phyloP scores from a whole-genome alignment of 768 basidiomycete genomes.

The Gelatoporia subvermispora region DNA sequence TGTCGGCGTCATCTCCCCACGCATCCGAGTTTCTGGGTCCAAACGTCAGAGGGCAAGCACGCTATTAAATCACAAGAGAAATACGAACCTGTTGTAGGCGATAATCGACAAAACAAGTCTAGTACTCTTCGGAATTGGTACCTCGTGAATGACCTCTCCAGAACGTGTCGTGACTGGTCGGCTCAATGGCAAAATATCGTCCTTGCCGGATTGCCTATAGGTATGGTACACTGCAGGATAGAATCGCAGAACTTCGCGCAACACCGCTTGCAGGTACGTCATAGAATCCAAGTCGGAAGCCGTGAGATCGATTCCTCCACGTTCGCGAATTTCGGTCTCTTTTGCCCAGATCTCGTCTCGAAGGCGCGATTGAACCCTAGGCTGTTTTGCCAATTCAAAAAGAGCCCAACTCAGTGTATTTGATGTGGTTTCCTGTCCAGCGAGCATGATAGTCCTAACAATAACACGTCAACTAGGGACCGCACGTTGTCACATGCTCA shows the following conservation, averaged over 20 bases:
- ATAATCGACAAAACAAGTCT: slow-evolving; percentile 49
- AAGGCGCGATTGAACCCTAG: slow-evolving; percentile 53
- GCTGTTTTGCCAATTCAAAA: slow-evolving; percentile 55
- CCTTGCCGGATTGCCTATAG: slow-evolving; percentile 44
- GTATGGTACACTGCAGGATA: slow-evolving; percentile 49
- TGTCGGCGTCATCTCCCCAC: slow-evolving; percentile 27
- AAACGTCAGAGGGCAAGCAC: no score
- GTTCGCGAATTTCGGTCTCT: slow-evolving; percentile 27
- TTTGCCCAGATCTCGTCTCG: slow-evolving; percentile 51
- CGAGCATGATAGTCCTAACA: slow-evolving; percentile 23
- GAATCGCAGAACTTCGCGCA: slow-evolving; percentile 53
- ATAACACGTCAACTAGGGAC: neutral
- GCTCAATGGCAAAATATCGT: slow-evolving; percentile 57
- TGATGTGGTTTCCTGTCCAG: slow-evolving; percentile 55
- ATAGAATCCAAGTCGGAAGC: slow-evolving; percentile 46
- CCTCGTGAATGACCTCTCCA: slow-evolving; percentile 37
- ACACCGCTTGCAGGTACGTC: slow-evolving; percentile 43
- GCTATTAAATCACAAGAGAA: neutral
- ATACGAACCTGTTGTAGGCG: slow-evolving; percentile 47
- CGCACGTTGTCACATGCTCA: no score
- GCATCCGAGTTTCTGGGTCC: slow-evolving; percentile 19
- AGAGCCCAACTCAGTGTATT: slow-evolving; percentile 57
- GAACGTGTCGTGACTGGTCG: slow-evolving; percentile 42
- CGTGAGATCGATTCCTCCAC: slow-evolving; percentile 36
- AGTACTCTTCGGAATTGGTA: slow-evolving; percentile 47